Evolutionary conservation across 257 asterid species (phyloP).

Genomic region (Gentiana macrophylla): DNA sequence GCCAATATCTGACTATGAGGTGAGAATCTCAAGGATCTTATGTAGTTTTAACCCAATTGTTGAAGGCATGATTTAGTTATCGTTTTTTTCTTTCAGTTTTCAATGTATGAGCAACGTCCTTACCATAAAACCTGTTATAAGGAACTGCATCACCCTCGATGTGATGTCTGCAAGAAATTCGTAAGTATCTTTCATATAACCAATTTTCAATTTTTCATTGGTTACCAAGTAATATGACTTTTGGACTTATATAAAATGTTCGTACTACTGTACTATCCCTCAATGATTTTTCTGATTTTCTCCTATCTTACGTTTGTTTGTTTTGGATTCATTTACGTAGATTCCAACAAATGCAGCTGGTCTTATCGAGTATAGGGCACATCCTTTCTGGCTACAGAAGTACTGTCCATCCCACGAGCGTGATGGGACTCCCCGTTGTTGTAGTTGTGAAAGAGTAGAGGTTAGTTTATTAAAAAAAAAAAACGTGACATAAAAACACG

Average conservation of each 20-base stretch:
- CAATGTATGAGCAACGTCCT: slow-evolving; percentile 75
- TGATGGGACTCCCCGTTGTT: slow-evolving; percentile 96
- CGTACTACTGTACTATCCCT: too few relatives aligned
- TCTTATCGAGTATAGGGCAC: slow-evolving; percentile 92
- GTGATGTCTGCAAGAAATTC: slow-evolving; percentile 89
- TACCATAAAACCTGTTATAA: slow-evolving; percentile 92
- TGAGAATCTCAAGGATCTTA: slow-evolving; percentile 18
- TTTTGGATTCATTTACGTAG: slow-evolving; percentile 23
- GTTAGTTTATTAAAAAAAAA: slow-evolving; percentile 22
- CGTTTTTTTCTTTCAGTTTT: slow-evolving; percentile 47
- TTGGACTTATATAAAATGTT: too few relatives aligned
- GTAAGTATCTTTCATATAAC: slow-evolving; percentile 36
- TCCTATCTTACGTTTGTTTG: slow-evolving; percentile 3
- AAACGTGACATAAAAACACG: background rate
- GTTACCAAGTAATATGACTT: too few relatives aligned
- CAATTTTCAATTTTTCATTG: background rate
- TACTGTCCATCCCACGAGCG: slow-evolving; percentile 90
- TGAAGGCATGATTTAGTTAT: slow-evolving; percentile 3
- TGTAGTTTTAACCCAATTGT: slow-evolving; percentile 1
- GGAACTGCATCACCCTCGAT: slow-evolving; percentile 89
- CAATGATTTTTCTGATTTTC: slow-evolving; percentile 2
- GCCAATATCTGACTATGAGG: slow-evolving; percentile 96
- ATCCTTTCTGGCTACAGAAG: slow-evolving; percentile 98
- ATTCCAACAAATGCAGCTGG: slow-evolving; percentile 86
- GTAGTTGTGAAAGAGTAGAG: slow-evolving; percentile 99